These are phyloP conservation scores for Bruguiera parviflora DNA, from an alignment of 345 rosid genomes.

Conservation along the genomic window DNA sequence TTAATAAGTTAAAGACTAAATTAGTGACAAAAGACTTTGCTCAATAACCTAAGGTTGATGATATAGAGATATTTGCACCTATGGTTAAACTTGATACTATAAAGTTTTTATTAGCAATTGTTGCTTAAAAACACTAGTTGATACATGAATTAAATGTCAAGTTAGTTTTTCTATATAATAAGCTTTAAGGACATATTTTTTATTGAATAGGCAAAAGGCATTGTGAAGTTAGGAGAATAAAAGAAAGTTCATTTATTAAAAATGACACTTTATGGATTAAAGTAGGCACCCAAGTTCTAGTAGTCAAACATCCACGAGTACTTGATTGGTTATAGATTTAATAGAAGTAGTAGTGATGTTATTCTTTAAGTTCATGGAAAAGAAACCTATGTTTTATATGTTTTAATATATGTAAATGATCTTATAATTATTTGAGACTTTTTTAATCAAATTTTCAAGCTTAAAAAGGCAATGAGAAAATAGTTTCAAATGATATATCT, in stretches of 20 bases:
- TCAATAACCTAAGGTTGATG: neutral
- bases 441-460: neutral
- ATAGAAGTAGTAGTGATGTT: neutral
- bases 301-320: neutral
- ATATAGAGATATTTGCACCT: neutral
- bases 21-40: neutral
- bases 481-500: neutral
- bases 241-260: neutral
- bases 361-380: too few species aligned
- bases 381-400: neutral
- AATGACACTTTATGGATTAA: neutral
- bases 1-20: neutral
- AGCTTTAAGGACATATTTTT: too few species aligned
- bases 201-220: too few species aligned
- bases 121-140: neutral
- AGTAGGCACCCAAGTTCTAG: fast-evolving
- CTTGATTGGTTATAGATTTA: neutral
- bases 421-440: neutral
- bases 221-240: neutral
- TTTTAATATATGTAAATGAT: neutral
- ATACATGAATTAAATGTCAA: neutral
- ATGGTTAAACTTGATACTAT: neutral
- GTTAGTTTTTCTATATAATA: too few species aligned
- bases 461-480: neutral
- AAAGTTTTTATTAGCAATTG: neutral